phyloP scores from a whole-genome alignment of 2,329 filamentous ascomycete genomes.

The Cercospora sesami region DNA sequence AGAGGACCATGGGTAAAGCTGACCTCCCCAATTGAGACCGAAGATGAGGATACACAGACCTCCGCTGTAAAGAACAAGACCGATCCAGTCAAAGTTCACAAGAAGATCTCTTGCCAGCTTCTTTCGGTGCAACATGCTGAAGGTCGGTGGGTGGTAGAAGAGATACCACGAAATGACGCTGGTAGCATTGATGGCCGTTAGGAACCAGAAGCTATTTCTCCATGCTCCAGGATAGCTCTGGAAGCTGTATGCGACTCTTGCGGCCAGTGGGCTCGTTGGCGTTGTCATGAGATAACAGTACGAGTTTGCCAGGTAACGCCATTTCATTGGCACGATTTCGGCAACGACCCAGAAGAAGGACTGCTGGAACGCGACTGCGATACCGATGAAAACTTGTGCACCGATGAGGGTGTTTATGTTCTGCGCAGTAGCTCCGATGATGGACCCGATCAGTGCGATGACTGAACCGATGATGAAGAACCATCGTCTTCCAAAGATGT shows the following conservation, averaged over 20 bases:
- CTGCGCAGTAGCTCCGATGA: constrained; percentile 38
- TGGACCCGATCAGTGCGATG: constrained; percentile 40
- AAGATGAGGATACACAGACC: constrained; percentile 32
- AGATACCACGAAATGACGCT: constrained; percentile 33
- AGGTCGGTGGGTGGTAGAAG: constrained; percentile 40
- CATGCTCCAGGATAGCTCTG: constrained; percentile 27
- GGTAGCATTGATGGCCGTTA: constrained; percentile 39
- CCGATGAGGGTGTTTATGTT: constrained; percentile 33
- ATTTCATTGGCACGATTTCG: constrained; percentile 42
- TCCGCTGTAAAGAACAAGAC: constrained; percentile 30
- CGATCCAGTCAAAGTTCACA: constrained; percentile 33
- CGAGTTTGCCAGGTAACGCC: constrained; percentile 31
- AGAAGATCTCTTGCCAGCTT: constrained; percentile 30
- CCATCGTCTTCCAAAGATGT: constrained; percentile 43
- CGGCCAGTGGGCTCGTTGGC: constrained; percentile 30
- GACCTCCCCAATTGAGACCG: constrained; percentile 36
- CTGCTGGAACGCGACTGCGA: constrained; percentile 43
- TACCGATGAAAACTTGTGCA: constrained; percentile 40
- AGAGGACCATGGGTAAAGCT: constrained; percentile 36
- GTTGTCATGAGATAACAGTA: constrained; percentile 33
- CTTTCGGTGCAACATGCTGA: constrained; percentile 34
- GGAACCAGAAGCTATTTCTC: constrained; percentile 33
- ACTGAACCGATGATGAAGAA: constrained; percentile 41
- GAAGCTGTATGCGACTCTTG: constrained; percentile 30
- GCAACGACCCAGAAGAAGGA: constrained; percentile 44